Evolutionary conservation across 176 grass and related monocot species (phyloP).

Genomic region (Poa annua): DNA sequence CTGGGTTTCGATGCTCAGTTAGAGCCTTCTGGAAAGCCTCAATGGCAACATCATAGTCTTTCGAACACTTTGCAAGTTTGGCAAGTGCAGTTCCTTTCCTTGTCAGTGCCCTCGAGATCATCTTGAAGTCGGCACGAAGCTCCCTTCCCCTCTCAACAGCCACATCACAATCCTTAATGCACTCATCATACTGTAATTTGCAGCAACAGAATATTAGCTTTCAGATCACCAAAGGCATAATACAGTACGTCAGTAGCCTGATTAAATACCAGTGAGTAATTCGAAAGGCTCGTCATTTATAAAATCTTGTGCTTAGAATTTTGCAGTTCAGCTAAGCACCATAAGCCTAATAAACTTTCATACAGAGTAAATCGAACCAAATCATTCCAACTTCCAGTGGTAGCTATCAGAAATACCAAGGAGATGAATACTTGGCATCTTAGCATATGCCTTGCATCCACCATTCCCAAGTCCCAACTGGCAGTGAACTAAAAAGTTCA

Average conservation of each 20-base stretch:
- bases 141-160: constrained; percentile 97
- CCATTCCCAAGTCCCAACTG: not conserved
- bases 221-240: constrained; percentile 3
- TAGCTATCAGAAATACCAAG: not conserved
- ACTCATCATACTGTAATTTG: constrained; percentile 73
- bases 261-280: not conserved
- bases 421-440: no score
- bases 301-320: not conserved
- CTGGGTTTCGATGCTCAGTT: constrained; percentile 94
- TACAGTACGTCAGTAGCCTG: no score
- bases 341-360: not conserved
- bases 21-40: constrained; percentile 94
- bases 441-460: no score
- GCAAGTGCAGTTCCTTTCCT: constrained; percentile 94
- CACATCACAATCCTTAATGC: constrained; percentile 91
- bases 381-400: not conserved
- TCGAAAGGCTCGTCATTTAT: no score
- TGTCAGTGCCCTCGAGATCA: constrained; percentile 89
- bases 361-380: not conserved
- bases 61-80: constrained; percentile 83
- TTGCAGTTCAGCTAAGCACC: not conserved
- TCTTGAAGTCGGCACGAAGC: constrained; percentile 94
- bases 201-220: not conserved
- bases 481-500: not conserved
- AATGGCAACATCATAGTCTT: constrained; percentile 82